These are phyloP conservation scores for Komagataella pastoris DNA, from an alignment of 805 yeast species.

Conservation along the genomic window DNA sequence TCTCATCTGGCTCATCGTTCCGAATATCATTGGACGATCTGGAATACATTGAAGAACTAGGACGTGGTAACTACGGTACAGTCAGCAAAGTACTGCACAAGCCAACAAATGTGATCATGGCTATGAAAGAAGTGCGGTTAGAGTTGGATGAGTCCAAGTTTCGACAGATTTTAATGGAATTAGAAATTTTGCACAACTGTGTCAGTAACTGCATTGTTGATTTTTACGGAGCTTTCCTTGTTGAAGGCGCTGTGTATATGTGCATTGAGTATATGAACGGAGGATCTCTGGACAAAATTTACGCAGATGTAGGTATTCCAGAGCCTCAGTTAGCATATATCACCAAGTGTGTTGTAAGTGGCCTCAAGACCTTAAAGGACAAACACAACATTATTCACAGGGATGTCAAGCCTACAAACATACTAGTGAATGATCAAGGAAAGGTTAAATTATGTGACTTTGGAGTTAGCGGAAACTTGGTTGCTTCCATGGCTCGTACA, in stretches of 20 bases:
- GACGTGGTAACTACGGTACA: conserved; percentile 94
- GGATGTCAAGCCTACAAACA: conserved; percentile 95
- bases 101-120: conserved; percentile 89
- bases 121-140: conserved; percentile 91
- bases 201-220: conserved; percentile 85
- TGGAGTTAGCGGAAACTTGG: conserved; percentile 91
- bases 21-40: conserved; percentile 76
- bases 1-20: conserved; percentile 78
- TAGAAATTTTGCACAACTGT: conserved; percentile 88
- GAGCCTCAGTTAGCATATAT: conserved; percentile 74
- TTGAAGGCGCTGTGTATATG: conserved; percentile 96
- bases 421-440: conserved; percentile 66
- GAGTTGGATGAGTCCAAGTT: conserved; percentile 92
- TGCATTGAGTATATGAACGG: conserved; percentile 98
- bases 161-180: conserved; percentile 90
- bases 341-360: conserved; percentile 67
- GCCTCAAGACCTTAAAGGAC: conserved; percentile 77
- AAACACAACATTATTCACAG: conserved; percentile 87
- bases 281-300: conserved; percentile 81
- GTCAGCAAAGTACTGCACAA: conserved; percentile 87
- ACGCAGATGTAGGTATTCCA: conserved; percentile 50
- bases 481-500: conserved; percentile 88
- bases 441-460: conserved; percentile 87
- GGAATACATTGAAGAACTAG: conserved; percentile 75
- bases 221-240: conserved; percentile 94